Evolutionary conservation across 768 basidiomycete species (phyloP).

Genomic region (Russula ochroleuca): DNA sequence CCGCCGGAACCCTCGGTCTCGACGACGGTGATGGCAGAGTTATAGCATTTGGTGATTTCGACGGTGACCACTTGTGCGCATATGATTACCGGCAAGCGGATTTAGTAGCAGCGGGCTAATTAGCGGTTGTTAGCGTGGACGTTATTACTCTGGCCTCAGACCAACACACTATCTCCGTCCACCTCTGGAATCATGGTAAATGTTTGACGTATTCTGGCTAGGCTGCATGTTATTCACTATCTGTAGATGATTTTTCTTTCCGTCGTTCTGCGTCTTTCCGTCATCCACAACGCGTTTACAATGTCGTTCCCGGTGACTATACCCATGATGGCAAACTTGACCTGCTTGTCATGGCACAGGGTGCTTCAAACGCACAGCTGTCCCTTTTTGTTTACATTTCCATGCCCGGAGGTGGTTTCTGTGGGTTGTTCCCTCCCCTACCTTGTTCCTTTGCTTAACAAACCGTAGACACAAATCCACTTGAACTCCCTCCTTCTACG

Average conservation of each 20-base stretch:
- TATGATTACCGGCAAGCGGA: neutral
- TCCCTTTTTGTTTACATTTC: constrained; percentile 72
- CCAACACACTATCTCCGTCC: constrained; percentile 69
- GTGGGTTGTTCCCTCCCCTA: constrained; percentile 39
- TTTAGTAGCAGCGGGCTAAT: neutral
- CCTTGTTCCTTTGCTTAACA: neutral
- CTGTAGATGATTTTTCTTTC: constrained; percentile 56
- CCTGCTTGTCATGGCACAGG: constrained; percentile 78
- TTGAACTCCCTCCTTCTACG: constrained; percentile 59
- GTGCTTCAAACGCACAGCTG: constrained; percentile 45
- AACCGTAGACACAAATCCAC: constrained; percentile 34
- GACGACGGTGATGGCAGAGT: constrained; percentile 59
- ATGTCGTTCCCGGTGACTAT: constrained; percentile 91
- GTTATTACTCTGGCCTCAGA: constrained; percentile 70
- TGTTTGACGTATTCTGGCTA: neutral
- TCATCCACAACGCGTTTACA: constrained; percentile 58
- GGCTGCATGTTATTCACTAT: neutral
- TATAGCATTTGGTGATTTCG: constrained; percentile 90
- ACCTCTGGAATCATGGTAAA: constrained; percentile 81
- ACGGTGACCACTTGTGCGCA: constrained; percentile 90
- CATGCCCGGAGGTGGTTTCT: constrained; percentile 56
- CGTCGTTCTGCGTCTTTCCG: constrained; percentile 47
- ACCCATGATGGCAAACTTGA: constrained; percentile 90
- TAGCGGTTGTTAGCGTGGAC: constrained; percentile 56
- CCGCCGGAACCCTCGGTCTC: constrained; percentile 77